Conservation (phyloP, 83 land plant species). For the Thuja plicata region DNA sequence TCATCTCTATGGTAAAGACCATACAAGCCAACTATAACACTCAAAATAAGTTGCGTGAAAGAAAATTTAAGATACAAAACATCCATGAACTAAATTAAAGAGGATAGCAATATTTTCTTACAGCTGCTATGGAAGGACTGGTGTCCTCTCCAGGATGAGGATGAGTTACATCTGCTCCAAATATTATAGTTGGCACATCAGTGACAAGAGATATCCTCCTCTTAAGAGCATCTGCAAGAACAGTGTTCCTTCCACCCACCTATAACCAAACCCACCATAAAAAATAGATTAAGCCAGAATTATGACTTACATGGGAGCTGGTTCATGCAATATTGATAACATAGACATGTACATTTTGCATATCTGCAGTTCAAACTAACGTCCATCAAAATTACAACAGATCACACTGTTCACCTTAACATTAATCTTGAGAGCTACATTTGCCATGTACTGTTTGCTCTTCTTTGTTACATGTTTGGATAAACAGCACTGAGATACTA, state of each 20-base stretch:
- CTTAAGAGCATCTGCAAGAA: constrained; percentile 66
- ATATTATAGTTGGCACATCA: constrained; percentile 81
- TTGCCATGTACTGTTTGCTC: constrained; percentile 79
- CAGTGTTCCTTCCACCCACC: constrained; percentile 95
- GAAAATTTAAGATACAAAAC: not conserved
- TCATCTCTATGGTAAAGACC: not conserved
- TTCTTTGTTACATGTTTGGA: constrained; percentile 56
- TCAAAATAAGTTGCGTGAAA: not conserved
- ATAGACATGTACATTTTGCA: not conserved
- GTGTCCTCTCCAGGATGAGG: constrained; percentile 91
- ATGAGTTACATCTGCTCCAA: constrained; percentile 98
- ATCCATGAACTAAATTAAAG: not conserved
- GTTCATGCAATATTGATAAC: not conserved
- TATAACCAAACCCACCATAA: constrained; percentile 9
- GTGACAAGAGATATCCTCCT: constrained; percentile 62
- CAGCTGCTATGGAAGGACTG: constrained; percentile 89
- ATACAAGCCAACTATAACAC: not conserved
- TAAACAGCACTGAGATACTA: constrained; percentile 89
- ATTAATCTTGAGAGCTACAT: constrained; percentile 89
- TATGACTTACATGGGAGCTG: not conserved
- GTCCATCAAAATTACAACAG: not conserved
- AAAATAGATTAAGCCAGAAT: not conserved
- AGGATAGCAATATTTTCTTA: constrained; percentile 20
- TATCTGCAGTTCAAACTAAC: not conserved
- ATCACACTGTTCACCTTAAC: constrained; percentile 63